Conservation (phyloP, 345 rosid species). For the Linum trigynum region DNA sequence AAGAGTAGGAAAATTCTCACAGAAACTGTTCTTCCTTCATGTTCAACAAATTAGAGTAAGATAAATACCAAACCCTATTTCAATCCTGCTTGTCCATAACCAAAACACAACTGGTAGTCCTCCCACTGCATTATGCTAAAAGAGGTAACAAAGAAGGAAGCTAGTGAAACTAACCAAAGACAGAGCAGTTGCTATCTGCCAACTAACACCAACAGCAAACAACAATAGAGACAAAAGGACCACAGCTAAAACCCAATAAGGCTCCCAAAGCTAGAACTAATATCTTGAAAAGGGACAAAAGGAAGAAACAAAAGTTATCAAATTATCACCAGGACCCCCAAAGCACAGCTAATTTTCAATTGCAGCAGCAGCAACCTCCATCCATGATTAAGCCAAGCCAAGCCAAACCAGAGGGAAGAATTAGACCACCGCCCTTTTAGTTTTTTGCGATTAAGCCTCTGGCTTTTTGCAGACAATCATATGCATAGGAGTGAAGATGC, state of each 20-base stretch:
- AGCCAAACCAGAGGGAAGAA: too few relatives aligned
- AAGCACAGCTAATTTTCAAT: not conserved
- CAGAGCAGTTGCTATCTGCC: not conserved
- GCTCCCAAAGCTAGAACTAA: not conserved
- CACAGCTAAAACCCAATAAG: not conserved
- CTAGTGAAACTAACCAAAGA: too few relatives aligned
- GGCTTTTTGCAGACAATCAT: slow-evolving; percentile 6
- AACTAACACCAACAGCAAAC: not conserved
- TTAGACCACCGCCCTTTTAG: too few relatives aligned
- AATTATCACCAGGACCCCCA: not conserved
- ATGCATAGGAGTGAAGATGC: slow-evolving; percentile 5
- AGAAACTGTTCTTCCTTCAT: too few relatives aligned
- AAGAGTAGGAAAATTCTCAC: too few relatives aligned
- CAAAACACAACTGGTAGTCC: too few relatives aligned
- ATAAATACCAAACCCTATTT: too few relatives aligned
- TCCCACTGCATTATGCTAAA: too few relatives aligned
- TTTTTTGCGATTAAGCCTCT: not conserved
- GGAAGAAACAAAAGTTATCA: not conserved
- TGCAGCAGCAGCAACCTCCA: not conserved
- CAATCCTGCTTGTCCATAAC: too few relatives aligned
- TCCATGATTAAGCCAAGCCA: not conserved
- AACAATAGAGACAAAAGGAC: not conserved
- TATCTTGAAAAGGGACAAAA: not conserved
- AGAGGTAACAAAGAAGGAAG: too few relatives aligned
- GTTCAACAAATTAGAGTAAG: too few relatives aligned